Base-by-base conservation (phyloP, 768 basidiomycete species). In the Lactarius deliciosus region DNA sequence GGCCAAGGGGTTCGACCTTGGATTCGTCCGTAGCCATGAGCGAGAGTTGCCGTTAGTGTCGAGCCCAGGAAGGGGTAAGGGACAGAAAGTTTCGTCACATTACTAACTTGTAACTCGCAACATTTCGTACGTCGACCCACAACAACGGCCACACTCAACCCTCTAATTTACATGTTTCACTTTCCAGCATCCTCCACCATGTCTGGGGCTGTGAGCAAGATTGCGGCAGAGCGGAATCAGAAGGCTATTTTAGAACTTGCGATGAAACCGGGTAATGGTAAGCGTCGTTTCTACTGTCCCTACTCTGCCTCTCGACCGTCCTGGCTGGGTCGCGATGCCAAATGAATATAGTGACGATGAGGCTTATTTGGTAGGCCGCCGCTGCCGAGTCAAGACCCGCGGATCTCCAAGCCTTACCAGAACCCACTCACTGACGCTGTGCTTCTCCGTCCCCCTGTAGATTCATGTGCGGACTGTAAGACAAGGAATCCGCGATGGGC, bases 391-490 rank as follows among this genome's bases (percentile, higher is more conserved):
- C 60, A 41, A 34, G 40, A 32, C 11, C 57, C 34, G 54, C 47
- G 30, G 57, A 36, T 57, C 32, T 22, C 38, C 34, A 41, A 43
- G 41, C 7, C 47, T 7, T n/a, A 41, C 41, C 34, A 41, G 36
- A 20, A 11, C n/a, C 47, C 22, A 45, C 38, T 47, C 22, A n/a
- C 68, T 69, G 53, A 68, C 57, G 18, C 50, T 3, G 15, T 22
- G 20, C 56, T 43, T 62, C 57, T 41, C 58, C 38, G 32, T 40
- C 43, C 53, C 13, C 36, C 58, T 34, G 16, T 73, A 97, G 95
- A 94, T 75, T 75, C 83, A 15, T 98, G 96, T 75, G 95, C 96
- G 7, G 96, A 98, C 76, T 98, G 96, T 76, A 92, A 90, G 77
- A 78, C 89, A n/a, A 82, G 88, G 64, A 83, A 86, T 72, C 95